Base-by-base conservation (phyloP, 148 eudicot genomes). In the Agrostemma githago region DNA sequence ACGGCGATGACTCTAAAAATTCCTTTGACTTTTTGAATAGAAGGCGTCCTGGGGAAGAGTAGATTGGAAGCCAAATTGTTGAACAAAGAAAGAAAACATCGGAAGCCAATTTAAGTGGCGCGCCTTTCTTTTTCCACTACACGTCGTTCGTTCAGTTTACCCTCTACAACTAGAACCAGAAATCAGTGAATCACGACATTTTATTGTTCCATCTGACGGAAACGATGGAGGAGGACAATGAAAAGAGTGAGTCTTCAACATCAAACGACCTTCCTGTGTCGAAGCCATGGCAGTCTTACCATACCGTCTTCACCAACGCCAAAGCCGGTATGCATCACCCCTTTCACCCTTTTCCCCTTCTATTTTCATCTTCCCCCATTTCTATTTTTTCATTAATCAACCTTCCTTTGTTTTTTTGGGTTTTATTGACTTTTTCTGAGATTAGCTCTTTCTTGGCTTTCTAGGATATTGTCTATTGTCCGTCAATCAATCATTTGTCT, bases 231-330 rank as follows among this genome's bases (percentile, higher is more conserved):
- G 79, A 69, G 68, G 67, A 51, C 17, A 86, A 79, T 83, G 81
- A 77, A 72, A 83, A 78, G 26, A 72, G 71, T 44, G 89, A 84
- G 17, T 72, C 75, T 17, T 79, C 74, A 69, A 46, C 40, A 21
- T 44, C 89, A n/a, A 78, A 8, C 65, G 77, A 72, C 12, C 60
- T 4, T 80, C 54, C 54, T 46, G 42, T 82, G 58, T 73, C 83
- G 5, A 84, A 88, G 78, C 99, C 97, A 86, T 96, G 99, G 99
- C 87, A 90, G 43, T 92, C 97, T 15, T 96, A 96, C 71, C 86
- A 90, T 73, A 90, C 97, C 21, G 99, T 79, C 56, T 96, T 76
- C 61, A 96, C 99, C 60, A 90, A 85, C 78, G 97, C 96, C 79
- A 96, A 96, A 90, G 97, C 99, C 79, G 99, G 99, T 96, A 5